Evolutionary conservation across 2,329 filamentous ascomycete species (phyloP).

Genomic region (Colletotrichum tropicicola): DNA sequence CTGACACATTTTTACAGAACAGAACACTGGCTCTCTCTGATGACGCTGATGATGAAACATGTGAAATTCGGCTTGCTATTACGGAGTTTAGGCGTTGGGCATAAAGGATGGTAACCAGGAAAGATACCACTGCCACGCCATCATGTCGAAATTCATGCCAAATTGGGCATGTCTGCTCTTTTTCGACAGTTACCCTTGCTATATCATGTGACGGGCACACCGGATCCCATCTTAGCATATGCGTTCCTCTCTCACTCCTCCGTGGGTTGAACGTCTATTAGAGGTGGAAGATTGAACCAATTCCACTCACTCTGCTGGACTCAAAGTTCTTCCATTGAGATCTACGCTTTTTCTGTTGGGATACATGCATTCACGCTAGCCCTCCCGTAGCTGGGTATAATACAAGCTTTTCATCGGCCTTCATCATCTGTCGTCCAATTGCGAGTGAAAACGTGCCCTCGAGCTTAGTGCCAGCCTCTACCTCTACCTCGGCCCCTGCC

Average conservation of each 20-base stretch:
- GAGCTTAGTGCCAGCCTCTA: slow-evolving; percentile 32
- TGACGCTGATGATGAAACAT: slow-evolving; percentile 26
- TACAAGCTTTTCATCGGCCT: neutral
- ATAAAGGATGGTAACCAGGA: neutral
- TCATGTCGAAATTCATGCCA: slow-evolving; percentile 16
- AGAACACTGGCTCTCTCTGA: slow-evolving; percentile 23
- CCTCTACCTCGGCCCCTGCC: slow-evolving; percentile 41
- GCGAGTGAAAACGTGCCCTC: neutral
- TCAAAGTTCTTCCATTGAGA: slow-evolving; percentile 50
- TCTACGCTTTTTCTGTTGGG: slow-evolving; percentile 59
- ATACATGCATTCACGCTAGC: slow-evolving; percentile 40
- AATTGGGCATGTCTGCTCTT: neutral
- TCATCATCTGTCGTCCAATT: neutral
- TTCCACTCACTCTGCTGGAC: slow-evolving; percentile 62
- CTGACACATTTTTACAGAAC: slow-evolving; percentile 26
- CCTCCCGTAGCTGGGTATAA: neutral
- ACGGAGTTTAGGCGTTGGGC: slow-evolving; percentile 27
- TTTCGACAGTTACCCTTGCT: neutral
- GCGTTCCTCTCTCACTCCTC: slow-evolving; percentile 57
- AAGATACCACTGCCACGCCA: slow-evolving; percentile 27
- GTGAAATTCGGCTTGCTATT: slow-evolving; percentile 39
- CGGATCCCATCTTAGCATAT: slow-evolving; percentile 61
- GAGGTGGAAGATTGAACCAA: slow-evolving; percentile 59
- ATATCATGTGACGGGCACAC: neutral
- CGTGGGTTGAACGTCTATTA: slow-evolving; percentile 64